These are phyloP conservation scores for Cardamine chenopodiifolia DNA, from an alignment of 345 rosid species.

Conservation along the genomic window DNA sequence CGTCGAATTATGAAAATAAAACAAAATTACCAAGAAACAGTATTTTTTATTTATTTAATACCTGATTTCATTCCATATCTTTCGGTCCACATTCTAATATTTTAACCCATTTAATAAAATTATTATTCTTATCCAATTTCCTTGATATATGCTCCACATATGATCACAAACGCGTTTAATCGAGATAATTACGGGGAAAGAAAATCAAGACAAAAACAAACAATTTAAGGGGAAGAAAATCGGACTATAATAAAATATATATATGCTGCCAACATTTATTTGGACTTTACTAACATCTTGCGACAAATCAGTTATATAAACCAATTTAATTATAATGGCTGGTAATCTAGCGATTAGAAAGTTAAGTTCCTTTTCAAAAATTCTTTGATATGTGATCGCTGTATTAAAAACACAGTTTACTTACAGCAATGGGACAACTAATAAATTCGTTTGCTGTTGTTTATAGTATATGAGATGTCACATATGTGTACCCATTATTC, in stretches of 20 bases:
- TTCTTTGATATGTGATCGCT: not conserved
- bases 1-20: not conserved
- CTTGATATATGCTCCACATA: constrained; percentile 33
- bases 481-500: not conserved
- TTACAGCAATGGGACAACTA: not conserved
- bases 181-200: constrained; percentile 36
- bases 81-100: constrained; percentile 36
- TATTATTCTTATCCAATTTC: constrained; percentile 35
- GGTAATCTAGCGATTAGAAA: constrained; percentile 9
- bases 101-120: constrained; percentile 3
- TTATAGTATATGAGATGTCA: constrained; percentile 5
- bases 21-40: constrained; percentile 23
- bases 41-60: not conserved
- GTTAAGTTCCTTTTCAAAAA: not conserved
- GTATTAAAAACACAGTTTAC: not conserved
- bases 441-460: not conserved
- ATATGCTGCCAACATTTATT: constrained; percentile 13
- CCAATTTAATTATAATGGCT: constrained; percentile 6
- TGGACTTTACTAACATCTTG: constrained; percentile 18
- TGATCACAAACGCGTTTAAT: constrained; percentile 37
- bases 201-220: not conserved
- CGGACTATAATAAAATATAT: not conserved
- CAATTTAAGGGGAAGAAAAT: constrained; percentile 23
- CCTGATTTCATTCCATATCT: constrained; percentile 45
- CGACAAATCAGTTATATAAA: constrained; percentile 14